These are phyloP conservation scores for Leptographium procerum DNA, from an alignment of 2,329 filamentous ascomycete genomes.

Conservation along the genomic window DNA sequence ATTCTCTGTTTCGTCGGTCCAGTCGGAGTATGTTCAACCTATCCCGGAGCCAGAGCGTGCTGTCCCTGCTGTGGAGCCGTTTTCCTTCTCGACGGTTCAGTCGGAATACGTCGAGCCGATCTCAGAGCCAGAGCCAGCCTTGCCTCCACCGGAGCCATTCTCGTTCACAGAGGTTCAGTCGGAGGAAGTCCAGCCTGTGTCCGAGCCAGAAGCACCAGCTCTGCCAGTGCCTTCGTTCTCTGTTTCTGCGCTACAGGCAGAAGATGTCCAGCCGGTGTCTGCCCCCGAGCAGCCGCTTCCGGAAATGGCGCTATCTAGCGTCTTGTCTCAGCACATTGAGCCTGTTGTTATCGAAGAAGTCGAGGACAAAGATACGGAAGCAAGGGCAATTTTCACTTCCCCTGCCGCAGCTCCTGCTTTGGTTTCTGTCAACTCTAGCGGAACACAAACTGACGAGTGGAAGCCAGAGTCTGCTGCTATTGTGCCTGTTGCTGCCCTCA, in stretches of 20 bases:
- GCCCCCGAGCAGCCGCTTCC: conserved; percentile 8
- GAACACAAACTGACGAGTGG: conserved; percentile 12
- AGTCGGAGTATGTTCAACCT: neutral
- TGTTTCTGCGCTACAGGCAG: conserved; percentile 24
- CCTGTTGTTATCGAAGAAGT: conserved; percentile 1
- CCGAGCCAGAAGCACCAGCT: conserved; percentile 20
- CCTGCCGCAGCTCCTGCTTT: neutral
- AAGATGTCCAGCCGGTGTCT: conserved; percentile 19
- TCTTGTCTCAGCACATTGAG: conserved; percentile 5
- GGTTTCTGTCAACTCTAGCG: conserved; percentile 12
- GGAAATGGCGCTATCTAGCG: conserved; percentile 8
- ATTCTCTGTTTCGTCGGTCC: neutral
- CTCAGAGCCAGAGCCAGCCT: neutral
- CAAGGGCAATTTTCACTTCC: neutral
- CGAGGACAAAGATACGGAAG: conserved; percentile 1
- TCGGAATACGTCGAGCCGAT: conserved; percentile 20
- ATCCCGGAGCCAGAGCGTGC: neutral
- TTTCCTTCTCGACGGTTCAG: conserved; percentile 30
- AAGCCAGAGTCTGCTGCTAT: conserved; percentile 1
- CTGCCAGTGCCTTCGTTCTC: conserved; percentile 14
- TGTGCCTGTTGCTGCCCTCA: neutral
- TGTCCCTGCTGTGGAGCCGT: neutral
- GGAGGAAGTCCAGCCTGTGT: conserved; percentile 31
- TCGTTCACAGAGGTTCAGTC: conserved; percentile 30
- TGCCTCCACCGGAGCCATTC: conserved; percentile 1